phyloP scores from a whole-genome alignment of 345 rosid genomes.

The Citrus reticulata region DNA sequence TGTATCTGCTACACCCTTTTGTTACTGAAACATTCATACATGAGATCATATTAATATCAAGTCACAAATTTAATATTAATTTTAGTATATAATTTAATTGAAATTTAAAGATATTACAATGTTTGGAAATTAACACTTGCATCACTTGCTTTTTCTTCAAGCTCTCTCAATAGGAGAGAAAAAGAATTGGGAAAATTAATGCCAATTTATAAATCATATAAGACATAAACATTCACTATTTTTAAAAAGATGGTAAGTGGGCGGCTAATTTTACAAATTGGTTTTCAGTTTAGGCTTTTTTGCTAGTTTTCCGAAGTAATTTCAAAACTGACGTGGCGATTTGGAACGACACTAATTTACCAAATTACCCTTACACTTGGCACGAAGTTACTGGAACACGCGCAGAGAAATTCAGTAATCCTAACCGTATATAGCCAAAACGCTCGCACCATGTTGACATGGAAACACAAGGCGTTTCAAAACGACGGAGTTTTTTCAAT shows the following conservation, averaged over 20 bases:
- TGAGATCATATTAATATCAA: neutral
- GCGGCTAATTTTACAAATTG: neutral
- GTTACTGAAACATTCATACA: neutral
- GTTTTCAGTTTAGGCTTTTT: neutral
- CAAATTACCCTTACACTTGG: neutral
- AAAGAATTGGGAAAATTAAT: no score
- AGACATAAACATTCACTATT: no score
- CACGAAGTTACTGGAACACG: neutral
- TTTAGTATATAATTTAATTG: neutral
- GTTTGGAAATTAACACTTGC: neutral
- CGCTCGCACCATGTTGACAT: conserved; percentile 29
- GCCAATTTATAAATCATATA: no score
- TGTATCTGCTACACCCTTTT: neutral
- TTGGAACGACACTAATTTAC: neutral
- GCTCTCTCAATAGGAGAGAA: neutral
- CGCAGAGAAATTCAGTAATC: neutral
- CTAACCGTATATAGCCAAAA: neutral
- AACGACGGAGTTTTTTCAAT: conserved; percentile 23
- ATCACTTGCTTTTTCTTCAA: neutral
- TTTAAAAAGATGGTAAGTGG: neutral
- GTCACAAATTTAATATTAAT: neutral
- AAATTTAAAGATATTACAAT: neutral
- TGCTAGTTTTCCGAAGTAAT: neutral
- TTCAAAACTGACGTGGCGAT: neutral
- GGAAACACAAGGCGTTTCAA: neutral